Percentiles rank a stretch among this genome's conserved stretches.
Conservation (phyloP, 305 asterid species). For the Ilex paraguariensis region DNA sequence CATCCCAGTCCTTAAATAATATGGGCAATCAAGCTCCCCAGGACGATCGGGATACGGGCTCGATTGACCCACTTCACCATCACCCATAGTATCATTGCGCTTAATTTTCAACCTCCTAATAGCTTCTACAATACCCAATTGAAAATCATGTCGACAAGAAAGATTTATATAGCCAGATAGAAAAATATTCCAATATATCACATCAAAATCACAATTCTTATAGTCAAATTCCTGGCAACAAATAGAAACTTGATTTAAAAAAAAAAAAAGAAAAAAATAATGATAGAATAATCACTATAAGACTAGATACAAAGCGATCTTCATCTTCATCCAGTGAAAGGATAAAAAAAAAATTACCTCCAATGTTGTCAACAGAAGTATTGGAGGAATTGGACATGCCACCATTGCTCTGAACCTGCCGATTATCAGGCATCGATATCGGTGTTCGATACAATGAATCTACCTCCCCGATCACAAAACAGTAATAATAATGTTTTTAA, state of each 20-base stretch:
- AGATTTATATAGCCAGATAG: no score
- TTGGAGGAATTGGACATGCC: background rate
- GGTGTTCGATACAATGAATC: background rate
- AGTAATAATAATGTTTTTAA: background rate
- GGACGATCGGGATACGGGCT: constrained; percentile 44
- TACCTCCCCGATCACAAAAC: background rate
- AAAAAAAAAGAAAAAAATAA: background rate
- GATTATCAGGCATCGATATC: constrained; percentile 5
- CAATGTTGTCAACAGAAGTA: background rate
- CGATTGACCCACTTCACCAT: constrained; percentile 28
- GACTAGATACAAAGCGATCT: background rate
- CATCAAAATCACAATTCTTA: background rate
- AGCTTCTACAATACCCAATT: constrained; percentile 19
- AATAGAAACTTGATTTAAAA: background rate
- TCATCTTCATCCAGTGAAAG: background rate
- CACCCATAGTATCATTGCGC: constrained; percentile 22
- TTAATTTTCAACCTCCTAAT: constrained; percentile 41
- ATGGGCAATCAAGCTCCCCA: constrained; percentile 56
- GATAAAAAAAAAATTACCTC: background rate
- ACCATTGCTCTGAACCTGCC: constrained; percentile 6
- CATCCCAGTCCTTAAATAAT: constrained; percentile 52
- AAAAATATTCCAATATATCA: background rate
- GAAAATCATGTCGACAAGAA: background rate
- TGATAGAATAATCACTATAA: background rate
- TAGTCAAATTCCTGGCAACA: background rate